Percentiles rank a stretch among this genome's conserved stretches.
These are phyloP conservation scores for Pseudopyrenochaeta lycopersici DNA, from an alignment of 2,329 filamentous ascomycete species.

Conservation along the genomic window DNA sequence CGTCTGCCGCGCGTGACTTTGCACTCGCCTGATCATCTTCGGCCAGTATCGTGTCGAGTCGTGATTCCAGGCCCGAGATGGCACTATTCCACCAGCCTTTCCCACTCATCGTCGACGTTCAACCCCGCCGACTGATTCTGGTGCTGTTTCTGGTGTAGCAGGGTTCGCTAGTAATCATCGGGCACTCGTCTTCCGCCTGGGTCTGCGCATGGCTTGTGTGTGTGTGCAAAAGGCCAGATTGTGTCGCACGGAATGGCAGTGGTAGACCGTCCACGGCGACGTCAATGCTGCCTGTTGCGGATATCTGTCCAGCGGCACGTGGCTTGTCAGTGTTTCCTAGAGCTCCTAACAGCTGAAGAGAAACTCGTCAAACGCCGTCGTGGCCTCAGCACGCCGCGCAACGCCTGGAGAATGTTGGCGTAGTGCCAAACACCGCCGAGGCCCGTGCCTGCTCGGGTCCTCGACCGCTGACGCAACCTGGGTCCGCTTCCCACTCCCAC, in stretches of 20 bases:
- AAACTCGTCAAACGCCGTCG: slow-evolving; percentile 16
- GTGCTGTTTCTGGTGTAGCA: slow-evolving; percentile 3
- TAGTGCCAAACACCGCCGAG: slow-evolving; percentile 20
- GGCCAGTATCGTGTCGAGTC: slow-evolving; percentile 88
- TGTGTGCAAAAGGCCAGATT: slow-evolving; percentile 40
- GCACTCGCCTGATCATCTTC: slow-evolving; percentile 71
- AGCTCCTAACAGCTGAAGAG: neutral
- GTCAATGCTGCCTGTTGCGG: neutral
- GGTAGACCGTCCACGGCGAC: slow-evolving; percentile 11
- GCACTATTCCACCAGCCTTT: slow-evolving; percentile 69
- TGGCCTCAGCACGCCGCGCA: slow-evolving; percentile 25
- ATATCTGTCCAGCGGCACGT: neutral
- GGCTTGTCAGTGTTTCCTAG: neutral
- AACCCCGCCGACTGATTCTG: neutral
- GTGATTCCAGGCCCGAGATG: slow-evolving; percentile 91
- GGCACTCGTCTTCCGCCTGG: slow-evolving; percentile 35
- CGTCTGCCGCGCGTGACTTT: slow-evolving; percentile 51
- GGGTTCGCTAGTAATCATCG: slow-evolving; percentile 39
- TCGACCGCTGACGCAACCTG: slow-evolving; percentile 23
- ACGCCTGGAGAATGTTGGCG: slow-evolving; percentile 20
- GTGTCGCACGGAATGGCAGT: slow-evolving; percentile 29
- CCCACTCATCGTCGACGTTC: slow-evolving; percentile 35
- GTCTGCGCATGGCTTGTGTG: slow-evolving; percentile 40
- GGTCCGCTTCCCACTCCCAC: neutral
- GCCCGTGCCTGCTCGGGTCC: slow-evolving; percentile 6